Base-by-base conservation (phyloP, 768 basidiomycete species). In the Tylopilus rubrobrunneus region DNA sequence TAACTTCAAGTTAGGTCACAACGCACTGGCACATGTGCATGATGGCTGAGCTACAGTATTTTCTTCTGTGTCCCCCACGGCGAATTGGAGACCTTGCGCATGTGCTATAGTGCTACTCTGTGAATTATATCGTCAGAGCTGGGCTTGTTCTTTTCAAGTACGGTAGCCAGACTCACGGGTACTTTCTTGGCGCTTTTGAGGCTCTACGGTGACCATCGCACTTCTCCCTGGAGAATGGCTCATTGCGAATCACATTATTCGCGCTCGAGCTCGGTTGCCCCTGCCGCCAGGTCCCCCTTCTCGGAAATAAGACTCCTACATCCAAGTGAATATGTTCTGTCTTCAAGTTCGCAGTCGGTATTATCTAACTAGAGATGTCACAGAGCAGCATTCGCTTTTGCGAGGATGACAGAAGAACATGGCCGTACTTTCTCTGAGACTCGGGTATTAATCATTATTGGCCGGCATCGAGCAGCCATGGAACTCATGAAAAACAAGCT, bases 331-430 rank as follows among this genome's bases (percentile, higher is more conserved):
- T 25, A 15, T 11, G 14, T 23, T 34, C 7, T 7, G 1, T 27
- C 9, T 2, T 7, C n/a, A n/a, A n/a, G n/a, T n/a, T n/a, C 0
- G 3, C 12, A 2, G 27, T 17, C 19, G 29, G 29, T 34, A 10
- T 7, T 7, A 2, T 37, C 47, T 58, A 21, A 58, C 45, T 12
- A 27, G 7, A 12, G 1, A 17, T 9, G 6, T 51, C 15, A 9
- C 28, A 64, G 65, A 9, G 31, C 53, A 17, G 53, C 61, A 7
- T 62, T 65, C 23, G 56, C 25, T 27, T 83, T 81, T 45, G 78
- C 84, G 29, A 73, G 79, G 60, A 79, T 82, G 77, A 81, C 78
- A 2, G 73, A 83, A 59, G 61, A 75, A 55, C 84, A 85, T 58
- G 84, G 85, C 0, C 0, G 73, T 86, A 0, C 82, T 84, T 56